Evolutionary conservation across 116 monocot species (phyloP).

Genomic region (Phalaenopsis hybrid): DNA sequence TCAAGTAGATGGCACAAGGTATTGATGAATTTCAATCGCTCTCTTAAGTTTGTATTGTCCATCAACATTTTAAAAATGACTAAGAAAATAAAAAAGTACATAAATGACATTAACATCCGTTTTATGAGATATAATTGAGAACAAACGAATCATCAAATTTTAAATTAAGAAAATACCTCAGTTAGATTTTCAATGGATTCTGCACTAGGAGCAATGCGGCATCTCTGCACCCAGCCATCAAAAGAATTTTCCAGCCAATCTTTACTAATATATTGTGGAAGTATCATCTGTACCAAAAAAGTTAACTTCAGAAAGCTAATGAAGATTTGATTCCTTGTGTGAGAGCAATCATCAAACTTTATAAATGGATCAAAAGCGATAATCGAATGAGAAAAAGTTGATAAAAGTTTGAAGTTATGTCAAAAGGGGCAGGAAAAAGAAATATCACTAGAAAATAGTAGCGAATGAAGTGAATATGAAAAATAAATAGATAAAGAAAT

Average conservation of each 20-base stretch:
- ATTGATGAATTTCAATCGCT: background rate
- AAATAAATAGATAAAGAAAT: background rate
- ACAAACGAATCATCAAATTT: background rate
- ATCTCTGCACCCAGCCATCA: constrained; percentile 53
- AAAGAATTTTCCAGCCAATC: constrained; percentile 64
- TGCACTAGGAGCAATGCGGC: constrained; percentile 55
- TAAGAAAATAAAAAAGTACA: constrained; percentile 1
- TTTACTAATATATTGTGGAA: constrained; percentile 52
- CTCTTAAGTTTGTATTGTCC: background rate
- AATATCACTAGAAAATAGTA: background rate
- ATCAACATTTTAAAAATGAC: background rate
- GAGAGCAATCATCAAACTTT: background rate
- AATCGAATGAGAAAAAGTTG: background rate
- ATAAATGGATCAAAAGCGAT: background rate
- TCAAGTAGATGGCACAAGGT: background rate
- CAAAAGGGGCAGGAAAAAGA: background rate
- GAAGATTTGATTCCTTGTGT: background rate
- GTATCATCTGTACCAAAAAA: constrained; percentile 74
- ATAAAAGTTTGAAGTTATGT: background rate
- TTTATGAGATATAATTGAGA: background rate
- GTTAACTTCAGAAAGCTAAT: background rate
- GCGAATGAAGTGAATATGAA: background rate
- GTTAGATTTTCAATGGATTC: constrained; percentile 74
- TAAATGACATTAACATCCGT: background rate
- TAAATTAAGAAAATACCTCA: constrained; percentile 36